Evolutionary conservation across 768 basidiomycete genomes (phyloP), one percentile per base, ranked within the genome.

Genomic region (Cubamyces sp.): DNA sequence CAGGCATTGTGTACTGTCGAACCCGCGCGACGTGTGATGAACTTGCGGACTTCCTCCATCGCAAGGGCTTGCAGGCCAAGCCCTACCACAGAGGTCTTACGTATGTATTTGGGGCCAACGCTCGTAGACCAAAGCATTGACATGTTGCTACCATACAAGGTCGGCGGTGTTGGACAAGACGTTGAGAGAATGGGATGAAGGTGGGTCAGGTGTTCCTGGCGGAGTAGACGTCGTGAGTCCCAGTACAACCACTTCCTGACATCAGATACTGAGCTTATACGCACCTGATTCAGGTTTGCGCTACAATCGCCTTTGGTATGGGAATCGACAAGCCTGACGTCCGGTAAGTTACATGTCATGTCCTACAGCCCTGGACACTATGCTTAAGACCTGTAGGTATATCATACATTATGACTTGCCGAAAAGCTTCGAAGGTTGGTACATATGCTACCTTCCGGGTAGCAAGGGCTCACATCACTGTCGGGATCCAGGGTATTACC

Each of bases 281-380:
- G 48, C 21, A 54, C 21, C 42, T 52, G 46, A 43, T 37, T 7
- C 43, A 90, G 87, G 87, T 91, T 45, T 86, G 90, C 25, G 90
- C 90, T 11, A 91, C 91, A 0, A 84, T 94, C 52, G 92, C 92
- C 5, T 94, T 94, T 66, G 92, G 92, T 2, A 86, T 93, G 76
- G 92, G 92, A 1, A 93, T 94, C 47, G 91, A 94, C 71, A 94
- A 93, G 75, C 77, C 83, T 19, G 87, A 92, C 64, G 90, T 91
- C 54, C 81, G 89, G 85, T 86, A 69, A 21, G 74, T 45, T 25
- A 21, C 52, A 6, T 34, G 39, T 30, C 25, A 26, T 14, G 30
- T 7, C 3, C 23, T 53, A 12, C 5, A 15, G 28, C 28, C 21
- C 11, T 34, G 5, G 9, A 6, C 4, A 34, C 9, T 11, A 34